A percentile compares a stretch with the other conserved stretches of the same genome.
phyloP scores from a whole-genome alignment of 805 yeast genomes.

The Lachancea kluyveri region DNA sequence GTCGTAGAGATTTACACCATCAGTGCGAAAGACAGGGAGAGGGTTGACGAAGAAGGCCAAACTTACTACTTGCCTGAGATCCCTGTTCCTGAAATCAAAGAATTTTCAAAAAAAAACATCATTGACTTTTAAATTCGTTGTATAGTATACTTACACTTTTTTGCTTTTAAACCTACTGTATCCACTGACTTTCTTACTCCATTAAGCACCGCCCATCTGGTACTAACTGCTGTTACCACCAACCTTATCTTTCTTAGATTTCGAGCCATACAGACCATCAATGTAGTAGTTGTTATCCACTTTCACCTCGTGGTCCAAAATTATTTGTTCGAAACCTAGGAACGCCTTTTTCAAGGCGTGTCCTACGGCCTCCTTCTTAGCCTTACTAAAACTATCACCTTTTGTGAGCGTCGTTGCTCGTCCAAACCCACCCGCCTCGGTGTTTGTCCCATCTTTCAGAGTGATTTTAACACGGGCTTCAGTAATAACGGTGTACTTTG shows the following conservation, averaged over 20 bases:
- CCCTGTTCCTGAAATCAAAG: slow-evolving; percentile 60
- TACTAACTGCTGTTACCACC: too few species aligned
- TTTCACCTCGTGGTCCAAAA: slow-evolving; percentile 31
- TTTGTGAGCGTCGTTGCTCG: slow-evolving; percentile 52
- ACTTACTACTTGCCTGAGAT: slow-evolving; percentile 71
- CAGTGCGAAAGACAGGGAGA: slow-evolving; percentile 80
- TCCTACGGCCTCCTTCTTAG: slow-evolving; percentile 80
- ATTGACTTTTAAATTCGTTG: slow-evolving; percentile 56
- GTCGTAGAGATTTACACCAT: slow-evolving; percentile 72
- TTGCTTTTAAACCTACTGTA: not conserved
- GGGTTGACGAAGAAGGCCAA: slow-evolving; percentile 84
- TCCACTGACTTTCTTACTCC: not conserved
- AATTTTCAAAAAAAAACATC: slow-evolving; percentile 51
- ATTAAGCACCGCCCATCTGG: not conserved
- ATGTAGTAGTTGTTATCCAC: slow-evolving; percentile 31
- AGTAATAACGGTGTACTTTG: slow-evolving; percentile 23
- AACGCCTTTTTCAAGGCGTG: slow-evolving; percentile 77
- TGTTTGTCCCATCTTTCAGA: slow-evolving; percentile 74
- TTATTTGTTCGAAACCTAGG: slow-evolving; percentile 69
- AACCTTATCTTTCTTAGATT: slow-evolving; percentile 2
- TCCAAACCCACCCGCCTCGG: slow-evolving; percentile 75
- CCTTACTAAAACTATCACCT: slow-evolving; percentile 71
- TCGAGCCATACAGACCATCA: slow-evolving; percentile 25
- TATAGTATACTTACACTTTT: too few species aligned
- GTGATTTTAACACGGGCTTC: slow-evolving; percentile 56